These are phyloP conservation scores for Entomophthora muscae DNA, from an alignment of 371 early-diverging fungal genomes.

Conservation along the genomic window DNA sequence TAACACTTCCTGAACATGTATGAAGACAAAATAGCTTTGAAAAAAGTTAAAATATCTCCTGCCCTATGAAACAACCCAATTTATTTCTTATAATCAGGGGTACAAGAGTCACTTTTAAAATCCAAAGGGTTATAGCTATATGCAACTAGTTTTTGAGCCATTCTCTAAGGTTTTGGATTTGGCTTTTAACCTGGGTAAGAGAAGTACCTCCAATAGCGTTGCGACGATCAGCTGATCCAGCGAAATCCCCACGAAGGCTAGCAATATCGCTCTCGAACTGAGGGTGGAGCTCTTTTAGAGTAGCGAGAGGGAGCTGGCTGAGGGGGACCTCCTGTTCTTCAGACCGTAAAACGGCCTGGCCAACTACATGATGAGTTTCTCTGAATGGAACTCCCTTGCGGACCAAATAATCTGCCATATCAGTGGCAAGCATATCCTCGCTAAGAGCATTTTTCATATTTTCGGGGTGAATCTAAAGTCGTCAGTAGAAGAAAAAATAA, in stretches of 20 bases:
- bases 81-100: too few species aligned
- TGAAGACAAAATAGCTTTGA: too few species aligned
- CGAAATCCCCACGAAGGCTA: slow-evolving; percentile 61
- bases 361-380: slow-evolving; percentile 93
- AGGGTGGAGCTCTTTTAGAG: slow-evolving; percentile 65
- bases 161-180: slow-evolving; percentile 48
- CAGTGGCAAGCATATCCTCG: slow-evolving; percentile 91
- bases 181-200: slow-evolving; percentile 49
- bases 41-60: too few species aligned
- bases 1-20: too few species aligned
- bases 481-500: slow-evolving; percentile 6
- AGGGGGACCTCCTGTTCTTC: slow-evolving; percentile 62
- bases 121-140: too few species aligned
- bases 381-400: slow-evolving; percentile 90
- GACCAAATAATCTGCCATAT: slow-evolving; percentile 93
- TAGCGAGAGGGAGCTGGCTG: slow-evolving; percentile 44
- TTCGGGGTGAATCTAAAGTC: slow-evolving; percentile 41
- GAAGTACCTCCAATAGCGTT: slow-evolving; percentile 81
- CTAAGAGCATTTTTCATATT: slow-evolving; percentile 60
- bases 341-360: slow-evolving; percentile 81
- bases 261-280: slow-evolving; percentile 63
- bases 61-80: too few species aligned
- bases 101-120: too few species aligned
- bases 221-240: slow-evolving; percentile 71
- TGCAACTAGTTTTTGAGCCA: slow-evolving; percentile 24